Evolutionary conservation across 148 eudicot species (phyloP).

Genomic region (Dianthus caryophyllus): DNA sequence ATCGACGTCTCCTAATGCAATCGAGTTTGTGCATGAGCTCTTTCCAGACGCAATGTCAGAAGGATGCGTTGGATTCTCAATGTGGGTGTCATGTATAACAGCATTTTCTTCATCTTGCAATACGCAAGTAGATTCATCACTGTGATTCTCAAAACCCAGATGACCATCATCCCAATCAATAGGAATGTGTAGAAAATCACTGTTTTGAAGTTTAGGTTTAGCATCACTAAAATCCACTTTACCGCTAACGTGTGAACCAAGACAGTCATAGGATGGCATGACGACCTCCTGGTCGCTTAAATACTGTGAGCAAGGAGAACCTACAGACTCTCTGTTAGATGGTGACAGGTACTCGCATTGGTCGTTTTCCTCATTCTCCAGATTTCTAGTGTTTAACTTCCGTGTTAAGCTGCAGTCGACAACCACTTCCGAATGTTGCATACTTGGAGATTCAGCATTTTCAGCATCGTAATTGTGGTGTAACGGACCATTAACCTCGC

Average conservation of each 20-base stretch:
- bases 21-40: conserved; percentile 27
- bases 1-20: conserved; percentile 30
- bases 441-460: conserved; percentile 23
- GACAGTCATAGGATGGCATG: conserved; percentile 23
- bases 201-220: conserved; percentile 14
- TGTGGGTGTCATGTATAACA: conserved; percentile 21
- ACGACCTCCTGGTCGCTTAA: conserved; percentile 26
- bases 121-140: conserved; percentile 24
- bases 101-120: conserved; percentile 24
- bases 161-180: conserved; percentile 27
- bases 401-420: conserved; percentile 10
- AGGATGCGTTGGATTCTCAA: conserved; percentile 29
- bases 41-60: conserved; percentile 23
- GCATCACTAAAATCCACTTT: conserved; percentile 12
- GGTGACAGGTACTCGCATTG: conserved; percentile 27
- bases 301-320: conserved; percentile 31
- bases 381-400: conserved; percentile 14
- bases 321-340: conserved; percentile 23
- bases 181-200: conserved; percentile 24
- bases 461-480: conserved; percentile 24
- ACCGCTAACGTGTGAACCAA: conserved; percentile 24
- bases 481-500: conserved; percentile 27
- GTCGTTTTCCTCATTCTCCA: conserved; percentile 23
- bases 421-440: conserved; percentile 23
- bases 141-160: conserved; percentile 25